Evolutionary conservation across 495 filamentous ascomycete species (phyloP).

Genomic region (Rusavskia elegans): DNA sequence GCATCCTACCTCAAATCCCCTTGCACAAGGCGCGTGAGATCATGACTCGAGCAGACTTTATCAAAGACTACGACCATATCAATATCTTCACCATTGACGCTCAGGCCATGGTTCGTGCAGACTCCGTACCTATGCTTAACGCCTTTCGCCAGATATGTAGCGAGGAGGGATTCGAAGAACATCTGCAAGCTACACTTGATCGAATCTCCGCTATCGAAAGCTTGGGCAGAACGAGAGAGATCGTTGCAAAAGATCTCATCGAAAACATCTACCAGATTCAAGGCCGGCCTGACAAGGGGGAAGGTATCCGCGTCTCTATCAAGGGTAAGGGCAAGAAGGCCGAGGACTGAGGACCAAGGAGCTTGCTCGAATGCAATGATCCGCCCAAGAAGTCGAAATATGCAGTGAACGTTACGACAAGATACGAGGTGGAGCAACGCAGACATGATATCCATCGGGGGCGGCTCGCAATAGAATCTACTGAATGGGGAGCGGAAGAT

Average conservation of each 20-base stretch:
- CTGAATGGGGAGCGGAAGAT: too few species aligned
- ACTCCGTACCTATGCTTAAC: slow-evolving; percentile 89
- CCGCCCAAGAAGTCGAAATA: too few species aligned
- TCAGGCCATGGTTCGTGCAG: slow-evolving; percentile 73
- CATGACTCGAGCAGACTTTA: slow-evolving; percentile 94
- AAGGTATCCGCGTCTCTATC: background rate
- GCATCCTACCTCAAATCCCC: slow-evolving; percentile 66
- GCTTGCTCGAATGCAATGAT: background rate
- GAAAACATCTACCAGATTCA: slow-evolving; percentile 66
- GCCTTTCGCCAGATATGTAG: slow-evolving; percentile 73
- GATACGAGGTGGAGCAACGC: too few species aligned
- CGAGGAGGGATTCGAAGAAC: slow-evolving; percentile 57
- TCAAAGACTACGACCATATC: slow-evolving; percentile 77
- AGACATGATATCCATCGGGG: too few species aligned
- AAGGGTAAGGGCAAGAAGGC: background rate
- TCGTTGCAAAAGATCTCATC: slow-evolving; percentile 73
- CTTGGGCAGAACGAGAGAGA: slow-evolving; percentile 75
- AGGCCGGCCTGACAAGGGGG: slow-evolving; percentile 11
- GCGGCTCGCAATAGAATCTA: too few species aligned
- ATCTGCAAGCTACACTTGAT: slow-evolving; percentile 65
- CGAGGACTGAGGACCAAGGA: background rate
- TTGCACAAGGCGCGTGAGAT: slow-evolving; percentile 75
- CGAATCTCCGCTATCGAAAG: slow-evolving; percentile 84
- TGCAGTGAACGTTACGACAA: too few species aligned
- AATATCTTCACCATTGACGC: slow-evolving; percentile 94